These are phyloP conservation scores for Fusarium abutilonis DNA, from an alignment of 2,329 filamentous ascomycete genomes.

Conservation along the genomic window DNA sequence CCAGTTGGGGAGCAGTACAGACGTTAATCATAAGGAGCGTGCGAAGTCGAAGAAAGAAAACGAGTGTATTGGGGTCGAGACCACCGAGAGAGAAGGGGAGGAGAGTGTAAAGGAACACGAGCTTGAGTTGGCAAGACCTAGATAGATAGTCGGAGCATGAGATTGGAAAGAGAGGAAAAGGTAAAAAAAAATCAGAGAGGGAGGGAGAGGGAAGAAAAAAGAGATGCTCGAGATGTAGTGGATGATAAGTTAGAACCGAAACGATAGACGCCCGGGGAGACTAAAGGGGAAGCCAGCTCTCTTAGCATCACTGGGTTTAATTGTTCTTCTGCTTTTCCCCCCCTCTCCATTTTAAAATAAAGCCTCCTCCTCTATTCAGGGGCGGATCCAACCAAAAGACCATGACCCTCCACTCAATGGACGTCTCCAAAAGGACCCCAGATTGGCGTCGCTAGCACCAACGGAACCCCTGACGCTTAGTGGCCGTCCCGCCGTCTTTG, in stretches of 20 bases:
- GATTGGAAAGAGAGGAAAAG: slow-evolving; percentile 21
- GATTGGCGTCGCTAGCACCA: slow-evolving; percentile 47
- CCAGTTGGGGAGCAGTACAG: slow-evolving; percentile 44
- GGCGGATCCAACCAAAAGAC: slow-evolving; percentile 42
- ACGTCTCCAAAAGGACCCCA: slow-evolving; percentile 39
- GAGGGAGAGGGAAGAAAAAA: slow-evolving; percentile 18
- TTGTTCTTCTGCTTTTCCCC: slow-evolving; percentile 42
- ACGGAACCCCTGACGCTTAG: slow-evolving; percentile 42
- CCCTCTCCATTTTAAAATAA: slow-evolving; percentile 44
- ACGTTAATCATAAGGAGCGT: slow-evolving; percentile 47
- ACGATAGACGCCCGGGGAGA: slow-evolving; percentile 15
- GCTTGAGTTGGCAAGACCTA: slow-evolving; percentile 11
- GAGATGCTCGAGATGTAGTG: slow-evolving; percentile 15
- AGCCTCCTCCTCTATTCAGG: slow-evolving; percentile 44
- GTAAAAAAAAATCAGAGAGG: slow-evolving; percentile 9
- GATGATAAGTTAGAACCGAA: slow-evolving; percentile 22
- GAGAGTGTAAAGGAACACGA: slow-evolving; percentile 9
- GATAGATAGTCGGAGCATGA: slow-evolving; percentile 24
- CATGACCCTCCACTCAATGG: slow-evolving; percentile 15
- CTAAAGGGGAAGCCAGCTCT: slow-evolving; percentile 39
- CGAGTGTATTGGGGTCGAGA: slow-evolving; percentile 46
- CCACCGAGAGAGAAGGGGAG: slow-evolving; percentile 28
- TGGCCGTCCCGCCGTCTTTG: slow-evolving; percentile 42
- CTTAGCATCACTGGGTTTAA: slow-evolving; percentile 43
- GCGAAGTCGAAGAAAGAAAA: slow-evolving; percentile 40